Evolutionary conservation across 257 asterid genomes (phyloP).

Genomic region (Nicotiana noctiflora): DNA sequence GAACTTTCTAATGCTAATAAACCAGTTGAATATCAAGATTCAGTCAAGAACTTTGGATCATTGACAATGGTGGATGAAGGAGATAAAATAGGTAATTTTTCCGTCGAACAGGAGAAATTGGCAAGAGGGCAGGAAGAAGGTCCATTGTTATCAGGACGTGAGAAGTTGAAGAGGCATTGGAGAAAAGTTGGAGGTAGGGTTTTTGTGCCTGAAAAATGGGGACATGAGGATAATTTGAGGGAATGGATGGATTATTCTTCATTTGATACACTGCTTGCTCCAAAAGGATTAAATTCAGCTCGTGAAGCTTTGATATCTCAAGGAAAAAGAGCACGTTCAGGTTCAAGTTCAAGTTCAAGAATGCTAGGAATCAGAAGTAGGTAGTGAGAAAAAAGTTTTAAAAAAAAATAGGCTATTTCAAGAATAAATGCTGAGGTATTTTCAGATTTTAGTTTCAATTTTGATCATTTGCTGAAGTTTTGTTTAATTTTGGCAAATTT

Average conservation of each 20-base stretch:
- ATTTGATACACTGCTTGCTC: slow-evolving; percentile 3
- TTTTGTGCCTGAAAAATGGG: slow-evolving; percentile 3
- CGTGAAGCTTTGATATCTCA: slow-evolving; percentile 7
- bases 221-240: background rate
- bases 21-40: background rate
- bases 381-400: background rate
- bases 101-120: background rate
- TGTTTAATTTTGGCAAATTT: background rate
- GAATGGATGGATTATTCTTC: slow-evolving; percentile 11
- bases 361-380: background rate
- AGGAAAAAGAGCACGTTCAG: background rate
- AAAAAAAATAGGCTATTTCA: background rate
- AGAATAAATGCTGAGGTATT: background rate
- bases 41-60: background rate
- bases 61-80: background rate
- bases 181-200: background rate
- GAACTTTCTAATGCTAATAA: background rate
- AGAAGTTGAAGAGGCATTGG: background rate
- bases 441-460: background rate
- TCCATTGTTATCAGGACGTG: background rate
- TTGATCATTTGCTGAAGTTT: background rate
- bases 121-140: background rate
- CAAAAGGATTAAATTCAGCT: slow-evolving; percentile 6
- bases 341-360: background rate
- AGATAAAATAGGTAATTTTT: background rate